Evolutionary conservation across 805 yeast species (phyloP).

Genomic region (Scheffersomyces lignosus): DNA sequence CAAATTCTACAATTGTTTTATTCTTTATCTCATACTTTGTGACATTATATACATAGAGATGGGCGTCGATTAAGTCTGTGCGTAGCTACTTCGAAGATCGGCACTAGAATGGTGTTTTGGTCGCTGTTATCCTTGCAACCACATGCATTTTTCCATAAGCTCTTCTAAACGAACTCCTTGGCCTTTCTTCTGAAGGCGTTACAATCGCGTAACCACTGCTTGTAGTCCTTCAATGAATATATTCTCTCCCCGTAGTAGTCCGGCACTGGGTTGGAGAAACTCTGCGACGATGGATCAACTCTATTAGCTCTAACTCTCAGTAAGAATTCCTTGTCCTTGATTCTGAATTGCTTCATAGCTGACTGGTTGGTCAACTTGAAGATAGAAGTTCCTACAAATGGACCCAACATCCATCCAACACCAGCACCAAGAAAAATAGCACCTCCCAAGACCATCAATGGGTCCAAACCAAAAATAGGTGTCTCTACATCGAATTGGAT

Average conservation of each 20-base stretch:
- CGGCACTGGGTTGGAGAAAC: constrained; percentile 94
- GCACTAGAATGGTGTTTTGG: no score
- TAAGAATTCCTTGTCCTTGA: constrained; percentile 73
- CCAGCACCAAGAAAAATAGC: constrained; percentile 72
- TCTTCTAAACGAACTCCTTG: constrained; percentile 65
- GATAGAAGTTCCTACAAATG: constrained; percentile 66
- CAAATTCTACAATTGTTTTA: no score
- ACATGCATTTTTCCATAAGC: no score
- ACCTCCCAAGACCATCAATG: constrained; percentile 76
- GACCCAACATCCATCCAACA: constrained; percentile 81
- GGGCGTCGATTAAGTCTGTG: no score
- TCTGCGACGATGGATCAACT: constrained; percentile 89
- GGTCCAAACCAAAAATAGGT: constrained; percentile 83
- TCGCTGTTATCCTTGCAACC: no score
- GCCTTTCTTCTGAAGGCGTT: constrained; percentile 85
- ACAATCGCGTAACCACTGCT: constrained; percentile 96
- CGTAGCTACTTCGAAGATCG: no score
- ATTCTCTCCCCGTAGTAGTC: constrained; percentile 98
- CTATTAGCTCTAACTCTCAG: constrained; percentile 73
- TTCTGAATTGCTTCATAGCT: constrained; percentile 45
- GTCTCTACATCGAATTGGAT: constrained; percentile 87
- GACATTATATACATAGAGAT: no score
- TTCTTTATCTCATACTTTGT: no score
- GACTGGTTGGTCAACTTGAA: constrained; percentile 58
- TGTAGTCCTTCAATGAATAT: constrained; percentile 79